Base-by-base conservation (phyloP, 345 rosid genomes). In the Corchorus capsularis region DNA sequence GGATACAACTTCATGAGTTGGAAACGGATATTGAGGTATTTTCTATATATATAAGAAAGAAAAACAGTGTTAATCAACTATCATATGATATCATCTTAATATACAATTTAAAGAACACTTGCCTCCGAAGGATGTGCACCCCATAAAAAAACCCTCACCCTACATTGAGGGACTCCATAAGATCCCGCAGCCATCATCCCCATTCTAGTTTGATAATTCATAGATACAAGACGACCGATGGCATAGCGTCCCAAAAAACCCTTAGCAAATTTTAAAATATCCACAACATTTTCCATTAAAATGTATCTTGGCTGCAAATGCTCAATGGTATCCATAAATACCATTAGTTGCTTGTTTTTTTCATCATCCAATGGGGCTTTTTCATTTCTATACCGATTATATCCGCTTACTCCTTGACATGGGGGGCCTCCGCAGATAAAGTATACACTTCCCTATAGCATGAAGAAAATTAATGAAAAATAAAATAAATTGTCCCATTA, bases 151-250 rank as follows among this genome's bases (percentile, higher is more conserved):
- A 86, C 85, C n/a, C 95, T 79, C 89, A 89, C 86, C 0, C 95
- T 84, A 65, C 86, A 93, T 74, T 92, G 95, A n/a, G 95, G 89
- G 71, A 93, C 91, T 1, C 98, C 98, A 71, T 93, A 93, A 19
- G 93, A 85, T 3, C 97, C 97, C 0, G 97, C 97, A 13, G 92
- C 92, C 93, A 93, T 84, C 89, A 92, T 85, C 37, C 98, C 98
- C 77, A 90, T 59, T 10, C 93, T 85, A 3, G 87, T 67, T 77
- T 93, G 98, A 72, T 89, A 93, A 75, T 89, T 89, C 93, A 92
- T 87, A 14, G 84, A 75, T 12, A 92, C 63, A 27, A 93, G 88
- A n/a, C 90, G 82, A 11, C 85, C 94, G 14, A 92, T 50, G 0
- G 93, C 98, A 84, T 89, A 87, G 5, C 93, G 82, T 5, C 95